Base-by-base conservation (phyloP, 2,329 filamentous ascomycete genomes). In the Verticillium alfalfae region DNA sequence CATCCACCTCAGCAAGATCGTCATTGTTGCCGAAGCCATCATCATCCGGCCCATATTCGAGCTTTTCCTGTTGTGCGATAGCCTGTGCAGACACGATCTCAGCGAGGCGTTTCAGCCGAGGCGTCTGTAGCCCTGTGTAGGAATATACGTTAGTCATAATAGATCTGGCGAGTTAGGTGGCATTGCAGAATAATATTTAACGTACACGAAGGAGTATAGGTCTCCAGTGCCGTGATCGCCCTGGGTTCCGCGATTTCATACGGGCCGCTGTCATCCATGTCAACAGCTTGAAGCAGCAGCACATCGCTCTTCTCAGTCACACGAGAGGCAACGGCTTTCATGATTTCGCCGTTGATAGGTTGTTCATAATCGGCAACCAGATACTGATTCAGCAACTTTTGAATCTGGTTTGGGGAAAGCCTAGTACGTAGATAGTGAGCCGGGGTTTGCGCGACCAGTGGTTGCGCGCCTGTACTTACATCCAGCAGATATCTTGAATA, bases 401-500 rank as follows among this genome's bases (percentile, higher is more conserved):
- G 95, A 66, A 99, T 99, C 77, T 99, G 95, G 78, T 97, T 98
- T 59, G 95, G 95, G 1, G 94, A 97, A 60, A 99, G 85, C 91
- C 91, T 95, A 64, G 16, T 34, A 38, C 57, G 18, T 15, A 58
- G 58, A 9, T 22, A 22, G n/a, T 49, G 13, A 56, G 34, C 26
- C 13, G 12, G 18, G 34, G 54, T 34, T 22, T 10, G 18, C 3
- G 16, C 13, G 5, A 31, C 69, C 63, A 72, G 64, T 38, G 10
- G 9, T 34, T 13, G 36, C 18, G 15, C 38, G 5, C 8, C 45
- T 22, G 18, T 22, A 85, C 91, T 87, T 80, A 96, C 94, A 98
- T 98, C 94, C 94, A 98, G 85, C 95, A 99, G 70, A 99, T 99
- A 75, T 99, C 95, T 80, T 99, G 95, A 71, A 99, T 99, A 70